Conservation (phyloP, 2,329 filamentous ascomycete genomes). For the Aspergillus eucalypticola region DNA sequence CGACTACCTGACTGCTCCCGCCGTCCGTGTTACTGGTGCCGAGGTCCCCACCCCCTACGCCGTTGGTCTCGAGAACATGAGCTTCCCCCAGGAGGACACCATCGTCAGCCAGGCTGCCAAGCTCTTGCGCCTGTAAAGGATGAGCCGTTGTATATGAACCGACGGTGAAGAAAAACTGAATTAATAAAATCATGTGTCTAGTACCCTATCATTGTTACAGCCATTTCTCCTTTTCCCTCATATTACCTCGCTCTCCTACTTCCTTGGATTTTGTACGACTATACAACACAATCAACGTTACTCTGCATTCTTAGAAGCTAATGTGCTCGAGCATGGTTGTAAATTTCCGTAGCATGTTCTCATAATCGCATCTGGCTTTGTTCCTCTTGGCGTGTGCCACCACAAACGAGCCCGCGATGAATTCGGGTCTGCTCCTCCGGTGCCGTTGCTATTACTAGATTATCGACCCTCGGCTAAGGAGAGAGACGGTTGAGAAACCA, state of each 20-base stretch:
- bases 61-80: conserved; percentile 87
- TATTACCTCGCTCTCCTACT: conserved; percentile 6
- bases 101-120: conserved; percentile 89
- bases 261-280: conserved; percentile 27
- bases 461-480: not conserved
- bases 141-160: conserved; percentile 11
- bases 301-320: conserved; percentile 15
- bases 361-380: not conserved
- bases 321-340: not conserved
- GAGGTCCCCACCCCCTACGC: conserved; percentile 98
- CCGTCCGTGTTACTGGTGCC: conserved; percentile 90
- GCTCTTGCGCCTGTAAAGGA: conserved; percentile 71
- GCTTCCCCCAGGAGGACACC: conserved; percentile 85
- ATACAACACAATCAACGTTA: conserved; percentile 23
- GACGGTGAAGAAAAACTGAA: conserved; percentile 19
- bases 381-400: not conserved
- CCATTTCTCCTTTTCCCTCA: conserved; percentile 13
- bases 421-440: not conserved
- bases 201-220: conserved; percentile 30
- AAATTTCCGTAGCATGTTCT: not conserved
- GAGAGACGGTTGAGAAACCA: no score
- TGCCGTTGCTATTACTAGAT: not conserved
- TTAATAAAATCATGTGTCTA: conserved; percentile 37
- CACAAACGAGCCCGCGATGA: not conserved
- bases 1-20: conserved; percentile 93